Conservation (phyloP, 306 rosid genomes). For the cucumber (Cucumis sativus) region DNA sequence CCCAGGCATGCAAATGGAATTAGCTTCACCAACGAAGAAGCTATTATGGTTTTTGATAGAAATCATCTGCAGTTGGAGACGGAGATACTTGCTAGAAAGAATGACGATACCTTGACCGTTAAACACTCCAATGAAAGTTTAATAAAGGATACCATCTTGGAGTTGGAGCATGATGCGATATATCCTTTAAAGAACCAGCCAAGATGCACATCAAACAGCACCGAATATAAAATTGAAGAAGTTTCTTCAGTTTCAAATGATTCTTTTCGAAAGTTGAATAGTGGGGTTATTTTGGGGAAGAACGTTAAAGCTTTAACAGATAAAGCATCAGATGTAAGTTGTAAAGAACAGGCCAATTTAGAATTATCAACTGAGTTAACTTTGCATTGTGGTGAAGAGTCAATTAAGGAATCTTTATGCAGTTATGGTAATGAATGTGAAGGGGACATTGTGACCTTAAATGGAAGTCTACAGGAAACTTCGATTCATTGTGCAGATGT, state of each 20-base stretch:
- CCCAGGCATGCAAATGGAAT: slow-evolving; percentile 10
- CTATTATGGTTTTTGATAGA: slow-evolving; percentile 3
- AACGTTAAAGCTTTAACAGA: slow-evolving; percentile 14
- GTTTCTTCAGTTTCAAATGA: slow-evolving; percentile 9
- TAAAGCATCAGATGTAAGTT: slow-evolving; percentile 11
- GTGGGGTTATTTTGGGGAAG: slow-evolving; percentile 10
- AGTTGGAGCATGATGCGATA: slow-evolving; percentile 11
- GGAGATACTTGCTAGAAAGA: slow-evolving; percentile 9
- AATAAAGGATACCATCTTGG: slow-evolving; percentile 8
- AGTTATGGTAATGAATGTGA: slow-evolving; percentile 11
- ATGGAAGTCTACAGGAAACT: slow-evolving; percentile 12
- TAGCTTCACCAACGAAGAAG: slow-evolving; percentile 11
- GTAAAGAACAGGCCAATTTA: neutral
- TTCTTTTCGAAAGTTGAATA: slow-evolving; percentile 16
- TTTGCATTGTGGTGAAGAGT: slow-evolving; percentile 19
- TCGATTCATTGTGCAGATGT: slow-evolving; percentile 5
- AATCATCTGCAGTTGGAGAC: slow-evolving; percentile 18
- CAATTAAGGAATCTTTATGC: slow-evolving; percentile 11
- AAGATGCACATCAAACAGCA: slow-evolving; percentile 7
- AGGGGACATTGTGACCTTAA: neutral
- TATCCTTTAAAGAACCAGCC: slow-evolving; percentile 22
- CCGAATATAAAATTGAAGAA: slow-evolving; percentile 8
- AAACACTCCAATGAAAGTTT: slow-evolving; percentile 10
- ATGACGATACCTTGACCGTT: slow-evolving; percentile 15
- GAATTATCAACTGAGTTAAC: slow-evolving; percentile 6